Evolutionary conservation across 1,284 basidiomycete genomes (phyloP), one percentile per base, ranked within the genome.

Genomic region (Neonothopanus nambi): DNA sequence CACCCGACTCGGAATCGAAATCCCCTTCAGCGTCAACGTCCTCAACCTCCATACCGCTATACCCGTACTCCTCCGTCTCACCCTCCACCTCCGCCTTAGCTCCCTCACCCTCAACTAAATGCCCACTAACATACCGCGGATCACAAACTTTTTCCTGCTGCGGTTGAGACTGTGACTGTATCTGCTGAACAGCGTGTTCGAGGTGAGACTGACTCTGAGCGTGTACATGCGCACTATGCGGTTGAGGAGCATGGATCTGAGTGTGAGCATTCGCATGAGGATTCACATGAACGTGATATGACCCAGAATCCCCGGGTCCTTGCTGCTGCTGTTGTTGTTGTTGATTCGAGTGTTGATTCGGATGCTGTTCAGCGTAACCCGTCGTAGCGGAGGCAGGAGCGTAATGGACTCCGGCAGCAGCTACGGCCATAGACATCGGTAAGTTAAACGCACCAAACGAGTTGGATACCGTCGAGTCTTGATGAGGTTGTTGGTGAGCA

Each of bases 121-220:
- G 42, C 1, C 52, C 46, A 30, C 45, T 37, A 8, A 54, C 39
- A 24, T 43, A 48, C 23, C 40, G 45, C 17, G 52, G 52, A 28
- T 48, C 39, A n/a, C 52, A 48, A 2, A 33, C 39, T n/a, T 48
- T 28, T 26, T 42, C 45, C 36, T 39, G 43, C 9, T 5, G 5
- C 18, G 23, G n/a, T n/a, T n/a, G n/a, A n/a, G 23, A 9, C 3
- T 5, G n/a, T 43, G 38, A 15, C 5, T 46, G 21, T n/a, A n/a
- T n/a, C 15, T 26, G 23, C 18, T 24, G 41, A 6, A 15, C 3
- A 24, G 37, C 33, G 26, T 35, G 39, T 23, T 17, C 37, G 43
- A 23, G n/a, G 30, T 7, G 35, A 18, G 20, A 23, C 15, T 21
- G 47, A 17, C 21, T 7, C 6, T 21, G 40, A n/a, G 39, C 0